These are phyloP conservation scores for Tieghemiomyces parasiticus DNA, from an alignment of 192 early-diverging fungal species.

Conservation along the genomic window DNA sequence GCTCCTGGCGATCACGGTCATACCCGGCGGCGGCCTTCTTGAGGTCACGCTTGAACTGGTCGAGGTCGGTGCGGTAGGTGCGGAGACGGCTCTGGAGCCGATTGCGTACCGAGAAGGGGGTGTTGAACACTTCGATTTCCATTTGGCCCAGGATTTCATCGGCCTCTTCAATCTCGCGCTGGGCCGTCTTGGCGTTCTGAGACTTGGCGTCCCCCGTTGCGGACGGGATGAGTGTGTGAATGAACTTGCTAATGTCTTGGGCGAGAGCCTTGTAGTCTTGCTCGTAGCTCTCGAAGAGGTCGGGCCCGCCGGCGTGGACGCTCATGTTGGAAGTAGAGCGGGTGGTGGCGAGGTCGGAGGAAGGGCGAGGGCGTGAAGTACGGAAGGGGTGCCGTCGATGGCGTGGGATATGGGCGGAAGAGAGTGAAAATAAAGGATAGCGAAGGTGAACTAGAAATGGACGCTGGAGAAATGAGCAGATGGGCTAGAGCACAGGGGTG, in stretches of 20 bases:
- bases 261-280: slow-evolving; percentile 55
- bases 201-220: slow-evolving; percentile 38
- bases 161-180: slow-evolving; percentile 78
- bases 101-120: slow-evolving; percentile 41
- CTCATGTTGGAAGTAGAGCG: too few relatives aligned
- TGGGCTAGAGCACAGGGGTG: too few relatives aligned
- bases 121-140: slow-evolving; percentile 79
- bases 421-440: too few relatives aligned
- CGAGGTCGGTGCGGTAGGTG: slow-evolving; percentile 62
- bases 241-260: slow-evolving; percentile 37
- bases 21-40: slow-evolving; percentile 15
- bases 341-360: too few relatives aligned
- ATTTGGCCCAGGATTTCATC: slow-evolving; percentile 87
- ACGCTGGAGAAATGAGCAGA: too few relatives aligned
- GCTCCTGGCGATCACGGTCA: slow-evolving; percentile 37
- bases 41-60: slow-evolving; percentile 61
- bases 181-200: slow-evolving; percentile 25
- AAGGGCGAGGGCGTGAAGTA: too few relatives aligned
- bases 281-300: slow-evolving; percentile 79
- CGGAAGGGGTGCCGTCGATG: too few relatives aligned
- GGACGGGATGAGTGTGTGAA: slow-evolving; percentile 37
- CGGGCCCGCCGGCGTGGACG: slow-evolving; percentile 21
- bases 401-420: too few relatives aligned
- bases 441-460: too few relatives aligned
- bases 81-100: slow-evolving; percentile 52